phyloP scores from a whole-genome alignment of 2,329 filamentous ascomycete species.

The Apiospora rasikravindrae region DNA sequence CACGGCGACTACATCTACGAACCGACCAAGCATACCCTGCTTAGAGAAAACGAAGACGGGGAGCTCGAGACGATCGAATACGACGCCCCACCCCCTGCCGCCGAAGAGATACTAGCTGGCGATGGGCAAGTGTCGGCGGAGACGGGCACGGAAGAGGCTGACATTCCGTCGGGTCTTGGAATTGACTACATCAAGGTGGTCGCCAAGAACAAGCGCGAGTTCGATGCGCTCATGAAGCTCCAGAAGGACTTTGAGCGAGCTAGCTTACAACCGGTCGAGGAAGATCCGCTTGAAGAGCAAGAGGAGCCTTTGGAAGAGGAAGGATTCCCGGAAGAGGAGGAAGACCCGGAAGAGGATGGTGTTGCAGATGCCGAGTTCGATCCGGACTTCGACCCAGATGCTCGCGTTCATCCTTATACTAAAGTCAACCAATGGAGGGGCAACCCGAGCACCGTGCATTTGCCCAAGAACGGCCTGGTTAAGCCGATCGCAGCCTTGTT shows the following conservation, averaged over 20 bases:
- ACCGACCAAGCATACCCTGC: conserved; percentile 49
- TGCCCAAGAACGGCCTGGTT: conserved; percentile 73
- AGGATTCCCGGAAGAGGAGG: conserved; percentile 37
- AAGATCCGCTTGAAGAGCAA: conserved; percentile 25
- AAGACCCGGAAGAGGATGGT: conserved; percentile 34
- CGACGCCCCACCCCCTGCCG: conserved; percentile 22
- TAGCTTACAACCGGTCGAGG: conserved; percentile 37
- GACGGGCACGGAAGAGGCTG: conserved; percentile 25
- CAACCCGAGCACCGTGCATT: conserved; percentile 72
- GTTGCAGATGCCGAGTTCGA: conserved; percentile 42
- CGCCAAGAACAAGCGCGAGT: conserved; percentile 61
- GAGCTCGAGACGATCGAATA: conserved; percentile 67
- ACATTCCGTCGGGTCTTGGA: conserved; percentile 40
- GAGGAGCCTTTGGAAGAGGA: conserved; percentile 31
- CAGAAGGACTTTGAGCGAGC: conserved; percentile 62
- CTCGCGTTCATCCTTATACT: conserved; percentile 76
- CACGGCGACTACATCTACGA: conserved; percentile 27
- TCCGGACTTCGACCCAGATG: conserved; percentile 38
- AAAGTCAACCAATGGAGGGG: conserved; percentile 75
- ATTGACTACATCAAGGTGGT: conserved; percentile 52
- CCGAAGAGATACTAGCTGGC: not conserved
- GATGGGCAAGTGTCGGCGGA: conserved; percentile 31
- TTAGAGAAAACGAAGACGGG: conserved; percentile 62
- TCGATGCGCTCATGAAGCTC: conserved; percentile 57
- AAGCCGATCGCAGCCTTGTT: conserved; percentile 74